Percentiles rank a stretch among this genome's conserved stretches.
Evolutionary conservation across 352 stramenopile species (phyloP).

Genomic region (Aphanomyces stellatus): DNA sequence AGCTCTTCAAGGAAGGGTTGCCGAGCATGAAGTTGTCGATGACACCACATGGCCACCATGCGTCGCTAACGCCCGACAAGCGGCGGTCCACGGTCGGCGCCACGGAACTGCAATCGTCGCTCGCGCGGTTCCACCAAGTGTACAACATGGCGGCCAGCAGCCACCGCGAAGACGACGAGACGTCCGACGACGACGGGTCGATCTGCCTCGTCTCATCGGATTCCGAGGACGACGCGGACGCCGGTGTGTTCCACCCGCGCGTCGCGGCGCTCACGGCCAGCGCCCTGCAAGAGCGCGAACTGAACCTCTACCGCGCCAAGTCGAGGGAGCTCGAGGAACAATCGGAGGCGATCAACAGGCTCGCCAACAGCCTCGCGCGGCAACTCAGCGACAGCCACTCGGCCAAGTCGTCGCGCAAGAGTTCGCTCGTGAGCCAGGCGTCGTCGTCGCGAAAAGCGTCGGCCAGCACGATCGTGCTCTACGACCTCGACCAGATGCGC

Average conservation of each 20-base stretch:
- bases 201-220: neutral
- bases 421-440: neutral
- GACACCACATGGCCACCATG: neutral
- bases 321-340: slow-evolving; percentile 64
- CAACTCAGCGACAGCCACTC: neutral
- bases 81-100: slow-evolving; percentile 13
- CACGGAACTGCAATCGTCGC: neutral
- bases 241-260: neutral
- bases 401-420: slow-evolving; percentile 7
- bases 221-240: neutral
- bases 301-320: slow-evolving; percentile 27
- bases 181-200: neutral
- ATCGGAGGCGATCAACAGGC: slow-evolving; percentile 22
- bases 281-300: neutral
- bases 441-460: neutral
- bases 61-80: neutral
- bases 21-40: neutral
- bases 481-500: slow-evolving; percentile 1
- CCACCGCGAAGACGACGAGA: slow-evolving; percentile 4
- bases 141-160: neutral
- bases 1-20: slow-evolving; percentile 1
- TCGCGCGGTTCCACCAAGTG: slow-evolving; percentile 6
- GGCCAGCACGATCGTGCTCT: slow-evolving; percentile 1
- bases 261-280: neutral
- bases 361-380: neutral